Conservation (phyloP, 2,329 filamentous ascomycete genomes). For the Neoascochyta sp. region DNA sequence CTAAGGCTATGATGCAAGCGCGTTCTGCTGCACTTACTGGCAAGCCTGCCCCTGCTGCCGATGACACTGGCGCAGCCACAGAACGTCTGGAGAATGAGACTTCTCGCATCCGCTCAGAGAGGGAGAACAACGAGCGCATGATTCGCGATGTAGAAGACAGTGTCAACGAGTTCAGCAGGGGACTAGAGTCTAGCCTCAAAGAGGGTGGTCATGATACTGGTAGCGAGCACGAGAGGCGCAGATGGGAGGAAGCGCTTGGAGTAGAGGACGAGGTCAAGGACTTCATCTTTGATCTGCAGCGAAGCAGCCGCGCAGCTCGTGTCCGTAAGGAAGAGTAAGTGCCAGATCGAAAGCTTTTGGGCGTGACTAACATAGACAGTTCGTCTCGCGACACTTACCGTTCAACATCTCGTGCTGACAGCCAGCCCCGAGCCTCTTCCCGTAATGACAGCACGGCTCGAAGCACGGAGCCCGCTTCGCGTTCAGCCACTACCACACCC, state of each 20-base stretch:
- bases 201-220: conserved; percentile 71
- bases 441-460: conserved; percentile 52
- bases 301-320: conserved; percentile 73
- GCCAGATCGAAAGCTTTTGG: neutral
- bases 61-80: conserved; percentile 73
- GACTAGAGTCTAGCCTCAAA: conserved; percentile 83
- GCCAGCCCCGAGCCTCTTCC: conserved; percentile 28
- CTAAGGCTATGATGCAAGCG: conserved; percentile 98
- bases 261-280: conserved; percentile 96
- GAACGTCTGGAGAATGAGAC: conserved; percentile 87
- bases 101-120: conserved; percentile 74
- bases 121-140: conserved; percentile 94
- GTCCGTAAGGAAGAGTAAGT: conserved; percentile 61
- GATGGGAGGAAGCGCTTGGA: conserved; percentile 94
- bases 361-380: conserved; percentile 17
- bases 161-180: conserved; percentile 78
- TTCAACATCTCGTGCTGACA: conserved; percentile 44
- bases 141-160: conserved; percentile 95
- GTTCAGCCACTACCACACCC: conserved; percentile 51
- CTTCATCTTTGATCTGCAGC: conserved; percentile 94
- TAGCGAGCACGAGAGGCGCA: conserved; percentile 82
- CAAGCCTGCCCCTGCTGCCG: conserved; percentile 66
- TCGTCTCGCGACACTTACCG: conserved; percentile 30
- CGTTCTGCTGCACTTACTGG: conserved; percentile 89
- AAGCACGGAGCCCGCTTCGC: conserved; percentile 48